phyloP scores from a whole-genome alignment of 2,329 filamentous ascomycete genomes.

The Scolecobasidium constrictum region DNA sequence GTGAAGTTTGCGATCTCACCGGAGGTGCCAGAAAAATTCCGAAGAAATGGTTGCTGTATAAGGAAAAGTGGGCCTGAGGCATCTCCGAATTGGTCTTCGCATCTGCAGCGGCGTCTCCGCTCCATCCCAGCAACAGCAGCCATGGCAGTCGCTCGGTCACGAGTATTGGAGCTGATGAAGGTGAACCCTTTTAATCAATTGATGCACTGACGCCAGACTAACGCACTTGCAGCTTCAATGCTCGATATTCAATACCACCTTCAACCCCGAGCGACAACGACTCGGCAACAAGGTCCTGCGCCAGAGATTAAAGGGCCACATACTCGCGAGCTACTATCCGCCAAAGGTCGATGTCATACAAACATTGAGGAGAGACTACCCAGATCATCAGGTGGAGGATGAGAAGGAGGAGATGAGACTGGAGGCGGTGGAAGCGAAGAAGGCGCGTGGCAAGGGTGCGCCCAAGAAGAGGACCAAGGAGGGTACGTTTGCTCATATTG shows the following conservation, averaged over 20 bases:
- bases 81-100: neutral
- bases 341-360: conserved; percentile 59
- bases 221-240: conserved; percentile 7
- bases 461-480: conserved; percentile 70
- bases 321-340: conserved; percentile 81
- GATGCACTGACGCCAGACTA: neutral
- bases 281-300: conserved; percentile 88
- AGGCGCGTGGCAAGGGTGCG: conserved; percentile 70
- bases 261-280: conserved; percentile 73
- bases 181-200: conserved; percentile 32
- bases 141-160: conserved; percentile 42
- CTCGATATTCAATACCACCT: conserved; percentile 65
- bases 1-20: no score
- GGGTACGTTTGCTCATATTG: conserved; percentile 17
- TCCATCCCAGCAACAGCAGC: conserved; percentile 12
- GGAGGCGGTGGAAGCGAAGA: conserved; percentile 52
- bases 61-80: neutral
- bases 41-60: neutral
- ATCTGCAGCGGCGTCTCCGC: neutral
- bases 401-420: conserved; percentile 70
- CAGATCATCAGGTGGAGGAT: conserved; percentile 58
- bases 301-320: conserved; percentile 74
- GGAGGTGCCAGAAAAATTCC: neutral
- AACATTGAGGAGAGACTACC: conserved; percentile 62
- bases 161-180: conserved; percentile 64